Evolutionary conservation across 2,329 filamentous ascomycete species (phyloP).

Genomic region (Rhynchosporium graminicola): DNA sequence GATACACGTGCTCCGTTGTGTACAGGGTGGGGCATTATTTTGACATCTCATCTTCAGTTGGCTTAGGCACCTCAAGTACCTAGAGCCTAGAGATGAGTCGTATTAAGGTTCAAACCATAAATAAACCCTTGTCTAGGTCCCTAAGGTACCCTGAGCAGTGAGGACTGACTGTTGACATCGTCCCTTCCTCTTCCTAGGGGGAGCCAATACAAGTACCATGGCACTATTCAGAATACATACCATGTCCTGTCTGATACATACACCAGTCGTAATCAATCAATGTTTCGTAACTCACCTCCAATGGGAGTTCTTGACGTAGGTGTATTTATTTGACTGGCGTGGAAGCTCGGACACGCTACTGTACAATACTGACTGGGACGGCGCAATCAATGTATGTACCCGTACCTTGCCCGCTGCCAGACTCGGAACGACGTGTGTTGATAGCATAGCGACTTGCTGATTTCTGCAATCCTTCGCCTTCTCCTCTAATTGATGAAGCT

Average conservation of each 20-base stretch:
- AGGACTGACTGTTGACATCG: no score
- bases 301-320: slow-evolving; percentile 12
- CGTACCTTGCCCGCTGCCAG: neutral
- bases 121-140: no score
- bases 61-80: no score
- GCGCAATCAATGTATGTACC: neutral
- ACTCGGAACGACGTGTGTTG: slow-evolving; percentile 6
- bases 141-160: no score
- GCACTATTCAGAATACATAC: neutral
- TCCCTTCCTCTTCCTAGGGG: no score
- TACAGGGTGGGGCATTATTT: no score
- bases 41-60: no score
- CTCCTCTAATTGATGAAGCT: neutral
- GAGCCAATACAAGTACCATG: no score
- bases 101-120: no score
- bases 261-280: neutral
- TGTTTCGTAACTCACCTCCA: slow-evolving; percentile 14
- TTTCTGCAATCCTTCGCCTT: neutral
- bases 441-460: neutral
- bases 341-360: slow-evolving; percentile 8
- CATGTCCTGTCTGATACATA: slow-evolving; percentile 11
- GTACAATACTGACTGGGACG: neutral
- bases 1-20: no score
- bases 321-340: neutral
- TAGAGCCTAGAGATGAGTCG: no score